Evolutionary conservation across 495 filamentous ascomycete genomes (phyloP), one percentile per base, ranked within the genome.

Genomic region (Aspergillus incahuasiensis): DNA sequence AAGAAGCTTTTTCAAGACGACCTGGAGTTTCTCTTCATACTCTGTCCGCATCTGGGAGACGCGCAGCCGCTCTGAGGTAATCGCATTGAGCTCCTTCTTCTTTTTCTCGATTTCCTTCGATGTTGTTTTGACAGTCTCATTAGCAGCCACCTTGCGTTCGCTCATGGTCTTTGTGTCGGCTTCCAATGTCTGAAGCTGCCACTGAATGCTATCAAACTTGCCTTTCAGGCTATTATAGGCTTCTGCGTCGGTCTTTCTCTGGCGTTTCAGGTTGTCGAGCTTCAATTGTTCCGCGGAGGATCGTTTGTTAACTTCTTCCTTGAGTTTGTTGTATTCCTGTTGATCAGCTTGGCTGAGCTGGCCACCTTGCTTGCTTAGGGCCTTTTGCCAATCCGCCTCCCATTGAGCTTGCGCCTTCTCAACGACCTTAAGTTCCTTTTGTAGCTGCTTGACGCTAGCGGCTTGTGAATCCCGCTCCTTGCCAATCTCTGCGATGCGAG

Each of bases 361-460:
- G 52, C 85, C 86, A 49, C 94, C 94, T 62, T 91, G 83, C 61
- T 91, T 88, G 74, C 88, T 91, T 54, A 90, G 80, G 6, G 82
- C 80, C 63, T 92, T 89, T 52, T 84, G 80, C 82, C 89, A 94
- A 57, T 97, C 87, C 11, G 82, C 80, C 68, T 96, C 91, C 80
- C 94, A 97, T 58, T 89, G 86, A 46, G 86, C 81, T 67, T 95
- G 90, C 0, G 91, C 91, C 66, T 95, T 97, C 69, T 95, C 84
- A 8, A 97, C 88, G n/a, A 81, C 81, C 12, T 77, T 81, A 3
- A 97, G 73, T 42, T 96, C 83, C 59, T 90, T 96, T 63, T 89
- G 80, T 35, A 89, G 74, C 63, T 87, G 84, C 57, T 87, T 79
- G 30, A 88, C 81, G 34, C 78, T 79, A 44, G 76, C 70, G 0